These are phyloP conservation scores for Phoma herbarum DNA, from an alignment of 2,329 filamentous ascomycete genomes.

Conservation along the genomic window DNA sequence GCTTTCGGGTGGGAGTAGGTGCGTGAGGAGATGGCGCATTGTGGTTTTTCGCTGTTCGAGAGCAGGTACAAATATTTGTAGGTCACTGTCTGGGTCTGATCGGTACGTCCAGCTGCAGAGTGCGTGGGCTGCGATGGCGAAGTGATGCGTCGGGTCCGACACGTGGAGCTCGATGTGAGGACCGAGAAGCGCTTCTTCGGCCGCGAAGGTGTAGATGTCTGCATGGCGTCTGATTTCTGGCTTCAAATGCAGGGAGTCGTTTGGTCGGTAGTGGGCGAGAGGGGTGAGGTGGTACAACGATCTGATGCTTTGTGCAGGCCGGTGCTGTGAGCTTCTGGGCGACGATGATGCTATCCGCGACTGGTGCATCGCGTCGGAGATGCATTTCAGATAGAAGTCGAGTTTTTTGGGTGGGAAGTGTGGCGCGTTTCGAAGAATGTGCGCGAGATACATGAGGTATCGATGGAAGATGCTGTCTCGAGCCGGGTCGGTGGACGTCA, in stretches of 20 bases:
- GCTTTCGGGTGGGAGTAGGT: not conserved
- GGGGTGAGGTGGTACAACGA: too few species aligned
- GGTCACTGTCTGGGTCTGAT: too few species aligned
- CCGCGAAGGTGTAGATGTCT: not conserved
- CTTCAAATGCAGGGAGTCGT: not conserved
- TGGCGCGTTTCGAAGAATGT: not conserved
- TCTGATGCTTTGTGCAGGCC: too few species aligned
- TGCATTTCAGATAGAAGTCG: too few species aligned
- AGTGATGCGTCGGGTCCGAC: not conserved
- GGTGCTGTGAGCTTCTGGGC: too few species aligned
- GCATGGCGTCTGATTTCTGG: not conserved
- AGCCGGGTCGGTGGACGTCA: not conserved
- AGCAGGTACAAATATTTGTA: not conserved
- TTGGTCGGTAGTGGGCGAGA: too few species aligned
- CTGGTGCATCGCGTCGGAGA: too few species aligned
- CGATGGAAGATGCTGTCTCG: not conserved
- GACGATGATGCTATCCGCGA: too few species aligned
- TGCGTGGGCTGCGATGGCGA: not conserved
- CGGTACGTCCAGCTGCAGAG: not conserved
- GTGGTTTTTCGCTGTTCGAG: not conserved
- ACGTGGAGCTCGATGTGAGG: too few species aligned
- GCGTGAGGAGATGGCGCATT: not conserved
- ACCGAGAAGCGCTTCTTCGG: not conserved
- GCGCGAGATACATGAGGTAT: not conserved
- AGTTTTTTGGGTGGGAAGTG: too few species aligned